Conservation (phyloP, 176 grass and related monocot species). For the Pontederia crassipes region DNA sequence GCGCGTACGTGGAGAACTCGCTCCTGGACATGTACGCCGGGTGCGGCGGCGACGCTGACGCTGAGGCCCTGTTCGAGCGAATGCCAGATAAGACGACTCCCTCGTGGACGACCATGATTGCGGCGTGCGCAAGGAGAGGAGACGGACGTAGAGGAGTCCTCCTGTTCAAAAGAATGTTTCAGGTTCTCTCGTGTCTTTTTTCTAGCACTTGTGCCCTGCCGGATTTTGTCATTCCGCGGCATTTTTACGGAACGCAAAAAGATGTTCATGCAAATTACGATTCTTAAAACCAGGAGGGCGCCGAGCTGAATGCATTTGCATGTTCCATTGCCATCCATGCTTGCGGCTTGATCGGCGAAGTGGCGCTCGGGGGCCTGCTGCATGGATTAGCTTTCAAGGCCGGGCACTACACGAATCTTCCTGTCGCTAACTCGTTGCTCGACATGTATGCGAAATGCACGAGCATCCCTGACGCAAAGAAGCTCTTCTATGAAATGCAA, state of each 20-base stretch:
- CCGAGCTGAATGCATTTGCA: conserved; percentile 39
- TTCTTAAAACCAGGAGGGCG: conserved; percentile 35
- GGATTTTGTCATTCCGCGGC: too few species aligned
- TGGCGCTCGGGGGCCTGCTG: conserved; percentile 34
- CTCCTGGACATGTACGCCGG: conserved; percentile 34
- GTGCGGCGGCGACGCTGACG: conserved; percentile 6
- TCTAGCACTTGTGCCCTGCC: too few species aligned
- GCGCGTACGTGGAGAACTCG: conserved; percentile 40
- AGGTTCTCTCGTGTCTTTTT: conserved; percentile 7
- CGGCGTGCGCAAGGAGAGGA: conserved; percentile 28
- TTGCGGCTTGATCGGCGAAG: conserved; percentile 16
- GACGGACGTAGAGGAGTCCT: conserved; percentile 11
- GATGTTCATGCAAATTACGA: neutral
- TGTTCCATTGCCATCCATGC: conserved; percentile 36
- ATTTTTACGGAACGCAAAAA: too few species aligned
- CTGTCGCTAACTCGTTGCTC: conserved; percentile 40
- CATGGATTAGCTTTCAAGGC: conserved; percentile 31
- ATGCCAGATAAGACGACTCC: conserved; percentile 17
- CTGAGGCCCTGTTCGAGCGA: conserved; percentile 29
- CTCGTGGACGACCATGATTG: conserved; percentile 55
- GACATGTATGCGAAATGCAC: conserved; percentile 43
- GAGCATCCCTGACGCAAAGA: conserved; percentile 23
- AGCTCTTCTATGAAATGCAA: conserved; percentile 35
- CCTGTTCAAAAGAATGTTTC: conserved; percentile 33
- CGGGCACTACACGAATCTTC: conserved; percentile 28